Conservation (phyloP, 371 early-diverging fungal genomes). For the Apophysomyces variabilis region DNA sequence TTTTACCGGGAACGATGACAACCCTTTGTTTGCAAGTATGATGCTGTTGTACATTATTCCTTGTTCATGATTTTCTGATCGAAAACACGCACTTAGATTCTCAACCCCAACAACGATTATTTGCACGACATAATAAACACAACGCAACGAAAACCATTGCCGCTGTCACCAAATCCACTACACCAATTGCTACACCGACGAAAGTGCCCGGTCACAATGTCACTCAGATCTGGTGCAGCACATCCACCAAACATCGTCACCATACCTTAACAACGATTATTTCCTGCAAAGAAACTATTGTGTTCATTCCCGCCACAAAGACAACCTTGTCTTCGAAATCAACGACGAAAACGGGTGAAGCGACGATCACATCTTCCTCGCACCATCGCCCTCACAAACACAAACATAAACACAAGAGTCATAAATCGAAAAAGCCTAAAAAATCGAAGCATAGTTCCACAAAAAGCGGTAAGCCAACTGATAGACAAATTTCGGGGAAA, state of each 20-base stretch:
- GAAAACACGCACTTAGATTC: background rate
- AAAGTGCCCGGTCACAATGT: constrained; percentile 16
- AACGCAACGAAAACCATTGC: background rate
- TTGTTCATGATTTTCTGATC: background rate
- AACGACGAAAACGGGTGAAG: background rate
- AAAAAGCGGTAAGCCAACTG: too few relatives aligned
- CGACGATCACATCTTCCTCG: background rate
- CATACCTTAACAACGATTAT: constrained; percentile 2
- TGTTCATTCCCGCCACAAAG: constrained; percentile 26
- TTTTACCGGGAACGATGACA: background rate
- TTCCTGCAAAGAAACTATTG: constrained; percentile 26
- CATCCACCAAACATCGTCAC: constrained; percentile 12
- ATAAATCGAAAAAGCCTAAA: background rate
- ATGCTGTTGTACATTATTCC: background rate
- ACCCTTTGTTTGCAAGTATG: constrained; percentile 7
- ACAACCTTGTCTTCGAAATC: constrained; percentile 9
- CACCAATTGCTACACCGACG: constrained; percentile 11
- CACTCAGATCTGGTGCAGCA: constrained; percentile 19
- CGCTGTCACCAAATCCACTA: background rate
- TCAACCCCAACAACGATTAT: constrained; percentile 2
- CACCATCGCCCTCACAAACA: background rate
- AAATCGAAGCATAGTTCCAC: background rate
- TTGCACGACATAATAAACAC: constrained; percentile 11
- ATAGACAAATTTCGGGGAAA: too few relatives aligned
- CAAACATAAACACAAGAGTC: background rate